Conservation (phyloP, 805 yeast genomes). For the Spathaspora passalidarum region DNA sequence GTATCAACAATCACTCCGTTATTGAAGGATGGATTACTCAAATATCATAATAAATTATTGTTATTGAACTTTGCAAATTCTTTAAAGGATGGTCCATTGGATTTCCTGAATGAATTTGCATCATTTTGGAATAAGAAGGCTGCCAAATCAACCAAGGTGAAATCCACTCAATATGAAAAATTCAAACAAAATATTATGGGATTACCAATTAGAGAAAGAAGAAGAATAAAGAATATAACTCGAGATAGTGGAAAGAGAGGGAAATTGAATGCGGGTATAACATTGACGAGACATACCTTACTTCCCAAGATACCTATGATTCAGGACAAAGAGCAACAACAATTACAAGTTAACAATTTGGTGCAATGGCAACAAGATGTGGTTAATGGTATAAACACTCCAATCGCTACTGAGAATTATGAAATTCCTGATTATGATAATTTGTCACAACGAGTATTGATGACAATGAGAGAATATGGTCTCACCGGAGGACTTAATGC, state of each 20-base stretch:
- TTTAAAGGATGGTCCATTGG: slow-evolving; percentile 69
- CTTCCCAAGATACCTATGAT: slow-evolving; percentile 84
- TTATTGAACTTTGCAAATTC: slow-evolving; percentile 83
- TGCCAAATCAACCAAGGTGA: slow-evolving; percentile 46
- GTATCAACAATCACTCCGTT: slow-evolving; percentile 56
- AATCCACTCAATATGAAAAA: slow-evolving; percentile 71
- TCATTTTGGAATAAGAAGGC: slow-evolving; percentile 49
- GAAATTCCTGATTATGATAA: slow-evolving; percentile 80
- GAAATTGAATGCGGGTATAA: slow-evolving; percentile 64
- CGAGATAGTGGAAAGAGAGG: slow-evolving; percentile 80
- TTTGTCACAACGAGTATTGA: slow-evolving; percentile 65
- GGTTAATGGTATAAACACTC: slow-evolving; percentile 77
- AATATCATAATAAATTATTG: slow-evolving; percentile 80
- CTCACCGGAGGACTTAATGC: slow-evolving; percentile 74
- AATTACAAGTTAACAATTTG: slow-evolving; percentile 47
- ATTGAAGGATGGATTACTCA: slow-evolving; percentile 43
- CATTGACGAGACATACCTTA: slow-evolving; percentile 67
- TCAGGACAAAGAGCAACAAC: slow-evolving; percentile 46
- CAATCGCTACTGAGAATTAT: slow-evolving; percentile 70
- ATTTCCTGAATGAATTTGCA: slow-evolving; percentile 42
- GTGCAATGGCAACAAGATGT: slow-evolving; percentile 92
- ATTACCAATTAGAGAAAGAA: slow-evolving; percentile 77
- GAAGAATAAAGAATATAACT: slow-evolving; percentile 78
- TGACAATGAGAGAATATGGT: slow-evolving; percentile 88
- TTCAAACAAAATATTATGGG: slow-evolving; percentile 85